phyloP scores from a whole-genome alignment of 2,329 filamentous ascomycete species.

The Botryotinia convoluta region DNA sequence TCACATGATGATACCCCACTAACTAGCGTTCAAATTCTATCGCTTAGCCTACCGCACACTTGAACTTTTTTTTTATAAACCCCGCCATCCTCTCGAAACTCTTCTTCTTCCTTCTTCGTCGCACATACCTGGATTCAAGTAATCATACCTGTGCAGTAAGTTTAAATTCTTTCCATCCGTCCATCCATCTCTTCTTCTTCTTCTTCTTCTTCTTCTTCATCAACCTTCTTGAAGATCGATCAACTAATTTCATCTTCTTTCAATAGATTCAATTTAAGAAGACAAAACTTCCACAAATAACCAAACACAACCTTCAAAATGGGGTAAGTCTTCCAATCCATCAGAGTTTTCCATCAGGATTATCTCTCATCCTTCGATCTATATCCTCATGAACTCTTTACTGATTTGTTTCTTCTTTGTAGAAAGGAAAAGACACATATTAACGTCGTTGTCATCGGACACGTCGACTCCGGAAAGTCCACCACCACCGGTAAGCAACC shows the following conservation, averaged over 20 bases:
- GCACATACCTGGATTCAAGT: slow-evolving; percentile 39
- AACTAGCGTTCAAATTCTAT: slow-evolving; percentile 17
- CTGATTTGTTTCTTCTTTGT: slow-evolving; percentile 36
- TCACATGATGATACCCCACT: slow-evolving; percentile 14
- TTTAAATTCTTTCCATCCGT: slow-evolving; percentile 12
- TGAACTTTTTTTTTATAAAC: slow-evolving; percentile 17
- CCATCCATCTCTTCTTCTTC: not conserved
- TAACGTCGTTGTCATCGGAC: slow-evolving; percentile 98
- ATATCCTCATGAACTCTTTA: slow-evolving; percentile 25
- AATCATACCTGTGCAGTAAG: slow-evolving; percentile 38
- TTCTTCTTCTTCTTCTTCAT: not conserved
- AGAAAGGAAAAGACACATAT: slow-evolving; percentile 98
- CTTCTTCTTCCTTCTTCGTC: slow-evolving; percentile 24
- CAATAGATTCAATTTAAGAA: slow-evolving; percentile 32
- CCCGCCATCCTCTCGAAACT: slow-evolving; percentile 18
- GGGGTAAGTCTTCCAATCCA: slow-evolving; percentile 34
- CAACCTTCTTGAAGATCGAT: slow-evolving; percentile 5
- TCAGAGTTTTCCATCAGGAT: slow-evolving; percentile 17
- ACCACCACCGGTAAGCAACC: slow-evolving; percentile 79
- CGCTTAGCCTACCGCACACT: slow-evolving; percentile 13
- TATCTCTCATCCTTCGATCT: slow-evolving; percentile 19
- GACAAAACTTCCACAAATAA: slow-evolving; percentile 31
- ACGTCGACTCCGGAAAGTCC: slow-evolving; percentile 99
- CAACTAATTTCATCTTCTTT: slow-evolving; percentile 27
- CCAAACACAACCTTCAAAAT: slow-evolving; percentile 37